Evolutionary conservation across 176 grass and related monocot genomes (phyloP).

Genomic region (Eleusine indica): DNA sequence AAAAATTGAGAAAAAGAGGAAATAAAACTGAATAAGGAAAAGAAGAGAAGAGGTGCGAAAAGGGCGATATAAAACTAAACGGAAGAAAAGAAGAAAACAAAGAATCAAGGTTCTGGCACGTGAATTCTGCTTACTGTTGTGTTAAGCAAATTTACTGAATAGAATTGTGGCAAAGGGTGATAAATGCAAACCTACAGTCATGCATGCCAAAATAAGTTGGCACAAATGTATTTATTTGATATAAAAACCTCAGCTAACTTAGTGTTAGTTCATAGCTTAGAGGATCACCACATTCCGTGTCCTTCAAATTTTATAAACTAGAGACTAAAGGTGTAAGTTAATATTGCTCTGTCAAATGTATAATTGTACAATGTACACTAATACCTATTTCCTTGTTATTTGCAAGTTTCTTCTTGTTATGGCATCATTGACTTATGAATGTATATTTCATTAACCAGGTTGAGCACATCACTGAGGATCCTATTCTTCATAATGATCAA

Average conservation of each 20-base stretch:
- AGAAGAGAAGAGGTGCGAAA: too few relatives aligned
- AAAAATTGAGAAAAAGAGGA: too few relatives aligned
- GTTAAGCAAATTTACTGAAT: conserved; percentile 1
- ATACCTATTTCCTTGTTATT: conserved; percentile 7
- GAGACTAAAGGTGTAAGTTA: not conserved
- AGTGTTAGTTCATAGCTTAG: not conserved
- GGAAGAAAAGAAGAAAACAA: too few relatives aligned
- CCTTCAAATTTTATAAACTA: conserved; percentile 19
- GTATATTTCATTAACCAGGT: conserved; percentile 54
- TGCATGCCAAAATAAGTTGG: not conserved
- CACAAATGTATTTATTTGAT: not conserved
- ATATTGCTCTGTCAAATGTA: not conserved
- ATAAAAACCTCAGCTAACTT: not conserved
- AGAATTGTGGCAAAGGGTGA: not conserved
- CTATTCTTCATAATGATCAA: conserved; percentile 36
- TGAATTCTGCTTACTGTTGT: not conserved
- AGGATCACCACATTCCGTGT: not conserved
- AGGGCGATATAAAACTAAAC: too few relatives aligned
- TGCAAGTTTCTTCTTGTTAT: conserved; percentile 25
- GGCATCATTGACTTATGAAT: conserved; percentile 1
- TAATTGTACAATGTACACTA: not conserved
- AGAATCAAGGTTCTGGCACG: too few relatives aligned
- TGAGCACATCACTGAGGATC: conserved; percentile 65
- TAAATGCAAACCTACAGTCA: conserved; percentile 2
- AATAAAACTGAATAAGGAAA: too few relatives aligned